These are phyloP conservation scores for Asterophora parasitica DNA, from an alignment of 768 basidiomycete species.

Conservation along the genomic window DNA sequence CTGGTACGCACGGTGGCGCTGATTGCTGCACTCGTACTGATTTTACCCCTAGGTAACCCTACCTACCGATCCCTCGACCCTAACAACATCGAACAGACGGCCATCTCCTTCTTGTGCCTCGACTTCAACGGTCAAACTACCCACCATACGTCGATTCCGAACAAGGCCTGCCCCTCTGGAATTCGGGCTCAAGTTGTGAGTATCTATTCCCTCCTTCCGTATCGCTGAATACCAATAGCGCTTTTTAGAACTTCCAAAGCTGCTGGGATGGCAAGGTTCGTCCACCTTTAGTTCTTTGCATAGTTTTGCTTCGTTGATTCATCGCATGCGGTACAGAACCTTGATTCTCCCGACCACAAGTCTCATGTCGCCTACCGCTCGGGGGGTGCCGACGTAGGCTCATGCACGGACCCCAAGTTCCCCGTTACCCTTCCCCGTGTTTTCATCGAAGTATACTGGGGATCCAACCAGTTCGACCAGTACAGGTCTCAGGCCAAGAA, in stretches of 20 bases:
- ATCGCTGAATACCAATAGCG: neutral
- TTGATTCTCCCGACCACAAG: constrained; percentile 47
- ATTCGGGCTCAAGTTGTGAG: constrained; percentile 47
- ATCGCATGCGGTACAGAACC: constrained; percentile 26
- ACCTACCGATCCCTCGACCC: constrained; percentile 44
- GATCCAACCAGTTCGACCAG: constrained; percentile 29
- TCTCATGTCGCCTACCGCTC: constrained; percentile 47
- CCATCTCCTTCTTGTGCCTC: constrained; percentile 44
- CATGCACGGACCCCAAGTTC: constrained; percentile 42
- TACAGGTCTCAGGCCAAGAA: constrained; percentile 40
- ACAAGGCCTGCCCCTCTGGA: constrained; percentile 38
- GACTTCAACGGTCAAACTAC: constrained; percentile 39
- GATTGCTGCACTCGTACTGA: neutral
- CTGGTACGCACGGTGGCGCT: too few species aligned
- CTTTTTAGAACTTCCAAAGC: constrained; percentile 44
- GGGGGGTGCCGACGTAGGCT: constrained; percentile 43
- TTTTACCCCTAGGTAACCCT: constrained; percentile 29
- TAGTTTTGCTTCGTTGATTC: neutral
- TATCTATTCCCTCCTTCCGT: constrained; percentile 3
- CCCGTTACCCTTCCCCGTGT: constrained; percentile 43
- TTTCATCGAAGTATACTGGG: constrained; percentile 52
- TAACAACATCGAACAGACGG: constrained; percentile 39
- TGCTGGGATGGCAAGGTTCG: constrained; percentile 53
- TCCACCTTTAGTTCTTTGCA: neutral
- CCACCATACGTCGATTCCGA: constrained; percentile 34